A percentile compares a stretch with the other conserved stretches of the same genome.
phyloP scores from a whole-genome alignment of 2,329 filamentous ascomycete species.

The Colletotrichum sojae region DNA sequence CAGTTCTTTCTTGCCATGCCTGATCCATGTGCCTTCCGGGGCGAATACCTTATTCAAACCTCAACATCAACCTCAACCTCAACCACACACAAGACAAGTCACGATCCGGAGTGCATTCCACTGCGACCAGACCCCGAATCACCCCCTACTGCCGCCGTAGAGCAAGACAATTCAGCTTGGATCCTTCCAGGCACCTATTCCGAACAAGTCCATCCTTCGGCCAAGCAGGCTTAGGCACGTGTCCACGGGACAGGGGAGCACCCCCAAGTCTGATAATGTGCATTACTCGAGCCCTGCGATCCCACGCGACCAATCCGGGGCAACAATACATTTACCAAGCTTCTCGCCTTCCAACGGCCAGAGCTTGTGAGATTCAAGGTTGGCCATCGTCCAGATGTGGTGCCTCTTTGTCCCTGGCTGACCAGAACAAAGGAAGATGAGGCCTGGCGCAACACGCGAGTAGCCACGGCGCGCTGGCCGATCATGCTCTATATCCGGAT shows the following conservation, averaged over 20 bases:
- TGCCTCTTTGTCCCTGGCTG: neutral
- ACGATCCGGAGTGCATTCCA: too few relatives aligned
- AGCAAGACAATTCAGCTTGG: too few relatives aligned
- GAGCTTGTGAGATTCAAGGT: neutral
- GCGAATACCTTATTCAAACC: too few relatives aligned
- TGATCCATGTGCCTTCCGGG: too few relatives aligned
- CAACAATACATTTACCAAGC: neutral
- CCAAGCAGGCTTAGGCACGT: neutral
- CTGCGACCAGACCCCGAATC: too few relatives aligned
- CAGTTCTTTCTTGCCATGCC: too few relatives aligned
- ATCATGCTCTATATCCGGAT: constrained; percentile 1
- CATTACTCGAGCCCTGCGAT: neutral
- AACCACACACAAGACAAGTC: too few relatives aligned
- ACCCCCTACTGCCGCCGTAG: too few relatives aligned
- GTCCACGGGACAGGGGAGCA: neutral
- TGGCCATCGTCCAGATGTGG: neutral
- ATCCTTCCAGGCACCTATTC: neutral
- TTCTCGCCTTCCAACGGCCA: neutral
- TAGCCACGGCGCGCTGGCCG: neutral
- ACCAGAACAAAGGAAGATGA: neutral
- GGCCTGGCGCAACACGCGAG: too few relatives aligned
- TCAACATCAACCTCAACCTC: too few relatives aligned
- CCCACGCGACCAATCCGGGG: neutral
- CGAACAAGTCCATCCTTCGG: neutral
- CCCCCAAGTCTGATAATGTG: neutral